phyloP scores from a whole-genome alignment of 352 stramenopile species.

The Thalassiosira mediterranea region DNA sequence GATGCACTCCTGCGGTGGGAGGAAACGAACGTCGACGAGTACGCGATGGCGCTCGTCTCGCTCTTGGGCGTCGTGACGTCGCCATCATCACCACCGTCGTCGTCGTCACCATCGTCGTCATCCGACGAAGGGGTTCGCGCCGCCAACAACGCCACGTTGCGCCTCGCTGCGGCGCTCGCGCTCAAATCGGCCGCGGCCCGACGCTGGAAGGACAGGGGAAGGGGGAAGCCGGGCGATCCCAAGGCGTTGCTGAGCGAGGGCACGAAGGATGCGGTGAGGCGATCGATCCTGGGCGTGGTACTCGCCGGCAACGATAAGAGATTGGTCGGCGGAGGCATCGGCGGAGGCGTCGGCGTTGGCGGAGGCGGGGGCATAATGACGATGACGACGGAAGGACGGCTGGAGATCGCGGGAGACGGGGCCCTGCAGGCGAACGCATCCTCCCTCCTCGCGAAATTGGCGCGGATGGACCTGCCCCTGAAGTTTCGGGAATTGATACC shows the following conservation, averaged over 20 bases:
- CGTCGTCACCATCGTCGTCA: not conserved
- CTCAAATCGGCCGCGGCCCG: conserved; percentile 37
- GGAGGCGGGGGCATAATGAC: too few relatives aligned
- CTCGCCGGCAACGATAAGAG: conserved; percentile 6
- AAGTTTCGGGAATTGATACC: conserved; percentile 54
- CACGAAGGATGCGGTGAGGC: conserved; percentile 29
- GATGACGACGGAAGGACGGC: too few relatives aligned
- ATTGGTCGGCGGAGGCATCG: too few relatives aligned
- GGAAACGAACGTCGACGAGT: conserved; percentile 22
- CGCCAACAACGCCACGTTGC: too few relatives aligned
- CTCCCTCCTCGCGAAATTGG: conserved; percentile 36
- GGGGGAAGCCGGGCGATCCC: conserved; percentile 1
- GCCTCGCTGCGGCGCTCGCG: conserved; percentile 32
- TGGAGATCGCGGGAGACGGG: conserved; percentile 29
- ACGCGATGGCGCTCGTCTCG: conserved; percentile 23
- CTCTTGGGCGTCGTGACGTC: conserved; percentile 5
- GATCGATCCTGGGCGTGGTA: conserved; percentile 32
- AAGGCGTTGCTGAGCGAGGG: conserved; percentile 31
- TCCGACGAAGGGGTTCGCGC: too few relatives aligned
- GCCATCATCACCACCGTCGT: not conserved
- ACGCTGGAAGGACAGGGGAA: conserved; percentile 46
- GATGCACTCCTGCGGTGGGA: conserved; percentile 37
- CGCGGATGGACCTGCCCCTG: conserved; percentile 44
- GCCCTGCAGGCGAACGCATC: conserved; percentile 41
- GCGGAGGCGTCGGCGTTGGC: too few relatives aligned